Percentiles rank a stretch among this genome's conserved stretches.
These are phyloP conservation scores for Nitzschia inconspicua DNA, from an alignment of 108 stramenopile genomes.

Conservation along the genomic window DNA sequence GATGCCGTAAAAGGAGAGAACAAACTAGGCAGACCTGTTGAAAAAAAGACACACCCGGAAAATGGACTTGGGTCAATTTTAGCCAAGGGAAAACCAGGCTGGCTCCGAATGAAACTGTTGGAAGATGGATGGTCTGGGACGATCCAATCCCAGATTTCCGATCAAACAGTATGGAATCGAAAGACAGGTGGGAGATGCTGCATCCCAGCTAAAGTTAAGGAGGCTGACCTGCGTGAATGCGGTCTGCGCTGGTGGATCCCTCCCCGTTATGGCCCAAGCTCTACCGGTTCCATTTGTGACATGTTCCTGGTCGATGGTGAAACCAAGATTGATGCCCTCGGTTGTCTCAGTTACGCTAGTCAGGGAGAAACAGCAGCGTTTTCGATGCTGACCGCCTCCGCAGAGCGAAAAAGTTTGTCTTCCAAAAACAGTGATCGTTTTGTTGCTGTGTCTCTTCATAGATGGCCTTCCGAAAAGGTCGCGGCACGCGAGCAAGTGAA, in stretches of 20 bases:
- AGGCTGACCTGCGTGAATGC: conserved; percentile 40
- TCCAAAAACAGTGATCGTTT: conserved; percentile 30
- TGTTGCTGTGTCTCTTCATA: conserved; percentile 74
- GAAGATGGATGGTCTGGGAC: conserved; percentile 69
- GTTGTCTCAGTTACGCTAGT: conserved; percentile 43
- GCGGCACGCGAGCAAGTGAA: conserved; percentile 46
- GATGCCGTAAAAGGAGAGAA: conserved; percentile 6
- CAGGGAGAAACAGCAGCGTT: conserved; percentile 48
- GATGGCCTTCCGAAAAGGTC: conserved; percentile 86
- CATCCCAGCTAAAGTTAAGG: conserved; percentile 59
- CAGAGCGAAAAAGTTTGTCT: conserved; percentile 12
- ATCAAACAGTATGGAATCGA: conserved; percentile 21
- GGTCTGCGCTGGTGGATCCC: conserved; percentile 87
- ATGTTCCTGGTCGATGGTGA: conserved; percentile 43
- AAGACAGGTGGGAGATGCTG: conserved; percentile 75
- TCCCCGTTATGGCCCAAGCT: conserved; percentile 57
- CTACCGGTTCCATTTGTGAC: conserved; percentile 68
- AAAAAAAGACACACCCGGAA: neutral
- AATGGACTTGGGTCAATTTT: conserved; percentile 37
- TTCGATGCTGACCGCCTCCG: conserved; percentile 42
- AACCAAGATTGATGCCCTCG: conserved; percentile 25
- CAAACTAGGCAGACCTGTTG: conserved; percentile 4
- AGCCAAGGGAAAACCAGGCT: conserved; percentile 56
- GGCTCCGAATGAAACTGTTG: conserved; percentile 51
- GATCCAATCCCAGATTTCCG: conserved; percentile 33